Conservation (phyloP, 106 monocot genomes). For the Chionographis japonica region DNA sequence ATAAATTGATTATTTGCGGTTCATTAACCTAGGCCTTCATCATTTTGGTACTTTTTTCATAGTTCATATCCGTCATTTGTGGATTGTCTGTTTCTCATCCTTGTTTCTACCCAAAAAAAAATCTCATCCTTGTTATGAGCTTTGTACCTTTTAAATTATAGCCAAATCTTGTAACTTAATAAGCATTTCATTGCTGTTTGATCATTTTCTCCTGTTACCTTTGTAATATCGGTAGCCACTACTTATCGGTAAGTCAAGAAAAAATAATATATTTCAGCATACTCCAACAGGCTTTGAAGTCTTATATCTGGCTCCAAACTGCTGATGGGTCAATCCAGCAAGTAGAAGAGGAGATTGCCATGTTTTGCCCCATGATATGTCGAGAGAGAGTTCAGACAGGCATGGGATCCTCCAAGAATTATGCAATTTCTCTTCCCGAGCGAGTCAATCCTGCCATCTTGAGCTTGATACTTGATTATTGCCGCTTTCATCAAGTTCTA, state of each 20-base stretch:
- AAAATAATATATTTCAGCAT: conserved; percentile 13
- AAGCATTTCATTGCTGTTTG: too few species aligned
- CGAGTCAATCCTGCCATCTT: conserved; percentile 55
- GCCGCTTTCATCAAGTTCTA: conserved; percentile 73
- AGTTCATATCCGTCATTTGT: too few species aligned
- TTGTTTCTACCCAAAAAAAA: too few species aligned
- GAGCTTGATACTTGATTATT: conserved; percentile 69
- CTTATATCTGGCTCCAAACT: conserved; percentile 68
- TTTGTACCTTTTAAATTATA: too few species aligned
- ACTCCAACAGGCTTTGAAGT: conserved; percentile 53
- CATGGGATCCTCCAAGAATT: conserved; percentile 70
- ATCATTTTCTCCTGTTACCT: not conserved
- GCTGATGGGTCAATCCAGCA: conserved; percentile 71
- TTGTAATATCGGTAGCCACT: not conserved
- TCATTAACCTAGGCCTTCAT: too few species aligned
- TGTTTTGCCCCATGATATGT: conserved; percentile 72
- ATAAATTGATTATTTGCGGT: too few species aligned
- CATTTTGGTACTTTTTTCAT: too few species aligned
- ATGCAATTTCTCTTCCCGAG: conserved; percentile 58
- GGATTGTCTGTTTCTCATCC: too few species aligned
- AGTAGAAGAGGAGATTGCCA: conserved; percentile 77
- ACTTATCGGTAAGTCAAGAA: not conserved
- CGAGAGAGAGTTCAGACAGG: conserved; percentile 54
- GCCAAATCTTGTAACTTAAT: too few species aligned
- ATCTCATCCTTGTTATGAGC: too few species aligned